These are phyloP conservation scores for Zostera marina DNA, from an alignment of 116 monocot genomes.

Conservation along the genomic window DNA sequence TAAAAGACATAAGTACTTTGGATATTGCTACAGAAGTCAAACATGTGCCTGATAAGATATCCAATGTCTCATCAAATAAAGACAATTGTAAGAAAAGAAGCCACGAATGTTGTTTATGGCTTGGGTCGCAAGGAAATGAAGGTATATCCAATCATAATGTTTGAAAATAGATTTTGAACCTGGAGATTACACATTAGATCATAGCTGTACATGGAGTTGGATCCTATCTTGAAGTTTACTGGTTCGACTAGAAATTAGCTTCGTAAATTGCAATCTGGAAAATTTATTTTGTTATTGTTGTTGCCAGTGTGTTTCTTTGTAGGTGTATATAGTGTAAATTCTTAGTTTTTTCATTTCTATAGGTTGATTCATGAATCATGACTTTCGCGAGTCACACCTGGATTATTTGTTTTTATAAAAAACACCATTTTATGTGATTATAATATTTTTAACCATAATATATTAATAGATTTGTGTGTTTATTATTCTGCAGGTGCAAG, in stretches of 20 bases:
- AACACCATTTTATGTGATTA: background rate
- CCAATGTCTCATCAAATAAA: conserved; percentile 11
- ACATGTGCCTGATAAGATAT: conserved; percentile 9
- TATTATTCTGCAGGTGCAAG: conserved; percentile 35
- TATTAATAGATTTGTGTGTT: background rate
- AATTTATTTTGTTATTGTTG: background rate
- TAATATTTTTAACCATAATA: background rate
- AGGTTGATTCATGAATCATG: background rate
- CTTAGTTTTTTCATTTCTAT: background rate
- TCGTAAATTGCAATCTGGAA: background rate
- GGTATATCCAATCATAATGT: conserved; percentile 18
- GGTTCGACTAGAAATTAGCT: too few relatives aligned
- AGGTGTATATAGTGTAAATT: background rate
- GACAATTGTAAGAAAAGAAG: conserved; percentile 6
- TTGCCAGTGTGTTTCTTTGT: background rate
- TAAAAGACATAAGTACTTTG: conserved; percentile 14
- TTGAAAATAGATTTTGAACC: too few relatives aligned
- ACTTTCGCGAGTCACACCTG: background rate
- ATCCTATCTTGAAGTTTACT: too few relatives aligned
- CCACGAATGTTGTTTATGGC: conserved; percentile 28
- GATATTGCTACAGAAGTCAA: conserved; percentile 9
- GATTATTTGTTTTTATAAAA: too few relatives aligned
- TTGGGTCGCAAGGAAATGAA: conserved; percentile 44
- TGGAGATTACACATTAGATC: too few relatives aligned
- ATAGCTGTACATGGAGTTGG: too few relatives aligned